Evolutionary conservation across 208 protist genomes (phyloP), one percentile per base, ranked within the genome.

Genomic region (Angomonas ambiguus): DNA sequence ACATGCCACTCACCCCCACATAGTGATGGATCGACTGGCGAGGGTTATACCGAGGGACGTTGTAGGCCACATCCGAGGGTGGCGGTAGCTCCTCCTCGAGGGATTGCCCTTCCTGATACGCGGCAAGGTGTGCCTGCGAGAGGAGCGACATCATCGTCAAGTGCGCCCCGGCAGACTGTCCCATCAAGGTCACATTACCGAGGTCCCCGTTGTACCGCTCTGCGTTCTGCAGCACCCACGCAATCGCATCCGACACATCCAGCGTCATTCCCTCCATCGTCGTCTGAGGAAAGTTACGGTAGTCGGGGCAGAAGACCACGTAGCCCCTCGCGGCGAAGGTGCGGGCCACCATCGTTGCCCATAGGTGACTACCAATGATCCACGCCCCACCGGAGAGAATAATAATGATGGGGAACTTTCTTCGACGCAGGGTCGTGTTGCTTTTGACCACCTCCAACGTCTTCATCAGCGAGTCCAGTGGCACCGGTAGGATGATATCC

Each of bases 231-330:
- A 95, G 61, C 70, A 93, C 86, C 89, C 89, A 96, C 42, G 69
- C 72, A 51, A 96, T 80, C 41, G 91, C 88, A 51, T 94, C 91
- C 10, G 84, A 92, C 24, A 93, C 76, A 70, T 96, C 91, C 27
- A 89, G 74, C 68, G 83, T 85, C 91, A 96, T 96, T 42, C 86
- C 91, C 65, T 91, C 86, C 86, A 96, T 85, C 62, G 82, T 83
- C 33, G 84, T 92, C 77, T 94, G 88, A 31, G 91, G 91, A 65
- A 94, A 96, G 81, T 96, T 96, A 56, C 91, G 87, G 76, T 96
- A 96, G 83, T 96, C 91, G 8, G 91, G 91, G 73, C 84, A 91
- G 76, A 96, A 94, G 13, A 93, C 88, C 30, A 94, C 68, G 76
- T 92, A 93, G 33, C 91, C 91, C 38, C 87, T 77, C 32, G 77